These are phyloP conservation scores for Kickxella alabastrina DNA, from an alignment of 192 early-diverging fungal species.

Conservation along the genomic window DNA sequence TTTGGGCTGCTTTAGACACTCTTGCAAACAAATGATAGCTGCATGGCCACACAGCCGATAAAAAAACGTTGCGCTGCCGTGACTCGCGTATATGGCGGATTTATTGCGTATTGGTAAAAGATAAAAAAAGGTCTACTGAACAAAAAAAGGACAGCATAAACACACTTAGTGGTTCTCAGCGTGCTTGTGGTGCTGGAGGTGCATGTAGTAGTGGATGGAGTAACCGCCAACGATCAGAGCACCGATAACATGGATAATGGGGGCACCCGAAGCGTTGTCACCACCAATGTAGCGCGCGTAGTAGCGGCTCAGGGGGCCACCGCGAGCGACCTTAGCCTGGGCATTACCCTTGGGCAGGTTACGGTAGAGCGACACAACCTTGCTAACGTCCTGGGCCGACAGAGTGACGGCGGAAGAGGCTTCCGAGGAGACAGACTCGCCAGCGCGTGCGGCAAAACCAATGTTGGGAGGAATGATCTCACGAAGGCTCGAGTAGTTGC, in stretches of 20 bases:
- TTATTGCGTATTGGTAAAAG: no score
- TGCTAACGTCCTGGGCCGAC: constrained; percentile 57
- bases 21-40: no score
- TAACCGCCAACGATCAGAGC: constrained; percentile 62
- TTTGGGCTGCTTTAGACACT: no score
- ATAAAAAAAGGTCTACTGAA: no score
- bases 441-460: constrained; percentile 58
- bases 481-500: constrained; percentile 51
- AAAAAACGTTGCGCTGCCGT: no score
- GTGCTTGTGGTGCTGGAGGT: constrained; percentile 81
- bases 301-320: constrained; percentile 59
- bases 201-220: constrained; percentile 72
- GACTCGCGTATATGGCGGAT: no score
- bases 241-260: constrained; percentile 60
- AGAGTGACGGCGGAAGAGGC: constrained; percentile 47
- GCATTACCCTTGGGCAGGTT: constrained; percentile 68
- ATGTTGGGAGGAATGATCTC: constrained; percentile 70
- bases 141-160: neutral
- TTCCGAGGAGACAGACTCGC: constrained; percentile 36
- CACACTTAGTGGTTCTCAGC: constrained; percentile 68
- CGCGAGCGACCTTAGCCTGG: constrained; percentile 50
- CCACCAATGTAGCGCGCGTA: constrained; percentile 70
- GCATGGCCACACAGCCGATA: no score
- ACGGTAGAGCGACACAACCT: constrained; percentile 72
- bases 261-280: constrained; percentile 63